Base-by-base conservation (phyloP, 345 rosid species). In the Stellera chamaejasme region DNA sequence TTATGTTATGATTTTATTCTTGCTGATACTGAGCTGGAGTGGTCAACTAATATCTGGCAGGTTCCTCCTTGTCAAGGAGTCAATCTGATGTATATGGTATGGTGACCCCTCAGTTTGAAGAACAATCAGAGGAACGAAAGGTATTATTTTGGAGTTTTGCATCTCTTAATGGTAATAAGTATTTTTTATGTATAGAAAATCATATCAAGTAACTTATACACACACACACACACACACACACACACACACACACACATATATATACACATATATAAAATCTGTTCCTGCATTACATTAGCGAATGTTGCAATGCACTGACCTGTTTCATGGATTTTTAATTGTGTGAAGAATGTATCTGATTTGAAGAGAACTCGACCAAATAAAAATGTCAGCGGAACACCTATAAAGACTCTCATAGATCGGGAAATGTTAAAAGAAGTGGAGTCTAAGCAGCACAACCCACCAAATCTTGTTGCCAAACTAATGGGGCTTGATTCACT, bases 401-500 rank as follows among this genome's bases (percentile, higher is more conserved):
- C 92, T 12, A 87, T 85, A 77, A 93, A 90, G 82, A 80, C 75
- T 52, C 87, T 93, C 54, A 76, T 90, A 52, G 95, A 86, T 43
- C 83, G 75, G 65, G 96, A 90, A 73, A 77, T 89, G 95, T 80
- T 85, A 13, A 89, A 79, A 77, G 96, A 93, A 59, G 75, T 72
- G 13, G 83, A 78, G 54, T 66, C 71, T 63, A 79, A 70, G 54
- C 82, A 70, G 54, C 82, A 68, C 51, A 76, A 68, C 62, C 68
- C 80, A 41, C 77, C 95, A 32, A 90, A 87, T 72, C 68, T 94
- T 64, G 86, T 94, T 59, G 99, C 97, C 64, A 90, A 87, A 83
- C 71, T 94, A 69, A 94, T 94, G 99, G 97, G 99, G 51, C 92
- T 94, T 47, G 99, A 94, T 53, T 56, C 95, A 62, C 75, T 90